Percentiles rank a stretch among this genome's conserved stretches.
Evolutionary conservation across 129 eudicot species (phyloP).

Genomic region (Flaveria brownii): DNA sequence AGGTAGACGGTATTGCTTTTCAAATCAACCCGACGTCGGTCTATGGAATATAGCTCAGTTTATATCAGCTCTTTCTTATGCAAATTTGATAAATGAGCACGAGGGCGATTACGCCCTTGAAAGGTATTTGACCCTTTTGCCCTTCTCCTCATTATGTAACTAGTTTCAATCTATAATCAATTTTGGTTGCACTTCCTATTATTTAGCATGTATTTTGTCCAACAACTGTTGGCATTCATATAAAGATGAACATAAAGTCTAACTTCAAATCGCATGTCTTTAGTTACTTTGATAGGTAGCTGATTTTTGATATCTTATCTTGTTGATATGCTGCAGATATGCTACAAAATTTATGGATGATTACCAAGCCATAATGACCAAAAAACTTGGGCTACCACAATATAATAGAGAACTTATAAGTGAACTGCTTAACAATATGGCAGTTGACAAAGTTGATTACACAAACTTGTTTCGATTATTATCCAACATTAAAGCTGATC

Average conservation of each 20-base stretch:
- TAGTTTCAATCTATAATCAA: background rate
- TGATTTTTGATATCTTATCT: background rate
- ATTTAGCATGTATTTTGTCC: background rate
- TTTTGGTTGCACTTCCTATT: background rate
- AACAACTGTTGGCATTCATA: background rate
- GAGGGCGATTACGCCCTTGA: constrained; percentile 90
- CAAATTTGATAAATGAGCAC: constrained; percentile 63
- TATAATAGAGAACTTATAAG: constrained; percentile 78
- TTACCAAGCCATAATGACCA: constrained; percentile 90
- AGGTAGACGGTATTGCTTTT: constrained; percentile 92
- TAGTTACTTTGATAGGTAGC: background rate
- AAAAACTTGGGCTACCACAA: constrained; percentile 79
- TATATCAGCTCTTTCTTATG: constrained; percentile 70
- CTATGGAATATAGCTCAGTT: constrained; percentile 96
- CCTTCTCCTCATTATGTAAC: background rate
- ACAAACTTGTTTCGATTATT: constrained; percentile 89
- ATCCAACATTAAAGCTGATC: constrained; percentile 78
- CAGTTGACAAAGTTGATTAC: constrained; percentile 98
- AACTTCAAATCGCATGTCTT: constrained; percentile 7
- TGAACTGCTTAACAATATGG: constrained; percentile 91
- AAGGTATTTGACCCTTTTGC: constrained; percentile 50
- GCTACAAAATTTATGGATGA: constrained; percentile 94
- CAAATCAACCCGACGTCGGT: constrained; percentile 99
- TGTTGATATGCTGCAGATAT: constrained; percentile 51
- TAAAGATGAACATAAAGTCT: background rate